Conservation (phyloP, 331 rosid genomes). For the Quercus phellos region DNA sequence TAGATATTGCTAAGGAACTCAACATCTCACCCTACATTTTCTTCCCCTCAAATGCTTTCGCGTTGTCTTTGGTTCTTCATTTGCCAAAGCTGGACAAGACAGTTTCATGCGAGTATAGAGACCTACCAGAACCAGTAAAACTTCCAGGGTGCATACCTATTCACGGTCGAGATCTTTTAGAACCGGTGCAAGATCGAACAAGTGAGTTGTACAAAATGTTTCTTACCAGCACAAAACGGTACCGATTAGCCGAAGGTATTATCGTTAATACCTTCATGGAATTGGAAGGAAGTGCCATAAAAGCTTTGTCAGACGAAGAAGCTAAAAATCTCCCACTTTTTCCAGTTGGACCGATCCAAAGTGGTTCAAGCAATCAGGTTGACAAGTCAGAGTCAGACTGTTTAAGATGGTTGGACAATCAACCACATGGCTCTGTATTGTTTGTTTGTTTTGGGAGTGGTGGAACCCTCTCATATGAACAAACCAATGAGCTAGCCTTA, state of each 20-base stretch:
- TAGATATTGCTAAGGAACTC: not conserved
- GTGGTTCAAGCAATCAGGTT: conserved; percentile 1
- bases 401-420: conserved; percentile 36
- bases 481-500: conserved; percentile 29
- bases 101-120: not conserved
- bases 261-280: conserved; percentile 32
- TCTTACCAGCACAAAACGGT: conserved; percentile 4
- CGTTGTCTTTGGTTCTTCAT: not conserved
- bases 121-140: not conserved
- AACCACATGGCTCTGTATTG: conserved; percentile 25
- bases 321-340: conserved; percentile 5
- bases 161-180: conserved; percentile 5
- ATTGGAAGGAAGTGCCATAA: conserved; percentile 25
- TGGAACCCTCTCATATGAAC: conserved; percentile 33
- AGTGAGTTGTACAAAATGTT: conserved; percentile 19
- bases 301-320: not conserved
- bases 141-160: conserved; percentile 9
- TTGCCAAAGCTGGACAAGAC: not conserved
- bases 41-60: not conserved
- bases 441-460: conserved; percentile 45
- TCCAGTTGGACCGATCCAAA: conserved; percentile 40
- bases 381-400: conserved; percentile 3
- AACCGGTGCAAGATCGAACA: conserved; percentile 4
- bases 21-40: not conserved
- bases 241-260: conserved; percentile 21